Base-by-base conservation (phyloP, 176 grass and related monocot genomes). In the Carex littledalei region DNA sequence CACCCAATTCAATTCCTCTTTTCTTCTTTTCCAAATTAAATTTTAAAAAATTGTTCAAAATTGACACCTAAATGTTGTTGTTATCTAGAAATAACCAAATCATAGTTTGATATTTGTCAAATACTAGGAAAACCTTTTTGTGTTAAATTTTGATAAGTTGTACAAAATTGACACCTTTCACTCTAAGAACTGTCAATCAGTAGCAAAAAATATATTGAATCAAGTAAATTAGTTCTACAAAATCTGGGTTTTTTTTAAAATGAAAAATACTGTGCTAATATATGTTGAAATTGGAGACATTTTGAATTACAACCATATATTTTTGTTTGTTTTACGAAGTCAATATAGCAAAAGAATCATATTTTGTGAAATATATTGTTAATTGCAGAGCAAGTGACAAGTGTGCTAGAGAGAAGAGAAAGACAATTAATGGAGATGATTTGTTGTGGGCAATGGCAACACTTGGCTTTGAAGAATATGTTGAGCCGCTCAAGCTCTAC, bases 381-480 rank as follows among this genome's bases (percentile, higher is more conserved):
- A 65, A 65, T 65, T 47, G 86, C 78, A 94, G 93, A 61, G 93
- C 93, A 3, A 94, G 93, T 82, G 90, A 92, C 59, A 94, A 94
- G 84, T 94, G 90, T 86, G 84, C 88, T 67, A 94, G 91, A 70
- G 93, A 94, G 85, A 94, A 92, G 88, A 89, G 90, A 34, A 94
- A 94, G 77, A 94, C 90, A 58, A 89, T 94, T 68, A 94, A 94
- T 37, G 92, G 92, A 1, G 92, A 94, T 41, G 93, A 92, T 55
- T 81, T 94, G 20, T 80, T 94, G 70, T 89, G 88, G 90, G 89
- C 93, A 37, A 76, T 94, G 88, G 86, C 86, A 58, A 87, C 88
- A 22, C 86, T 92, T 50, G 93, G 88, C 66, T 92, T 94, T 63
- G 93, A 92, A 43, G 93, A 94, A 31, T 94, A 94, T 62, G 86